These are phyloP conservation scores for Fusarium anguioides DNA, from an alignment of 2,329 filamentous ascomycete species.

Conservation along the genomic window DNA sequence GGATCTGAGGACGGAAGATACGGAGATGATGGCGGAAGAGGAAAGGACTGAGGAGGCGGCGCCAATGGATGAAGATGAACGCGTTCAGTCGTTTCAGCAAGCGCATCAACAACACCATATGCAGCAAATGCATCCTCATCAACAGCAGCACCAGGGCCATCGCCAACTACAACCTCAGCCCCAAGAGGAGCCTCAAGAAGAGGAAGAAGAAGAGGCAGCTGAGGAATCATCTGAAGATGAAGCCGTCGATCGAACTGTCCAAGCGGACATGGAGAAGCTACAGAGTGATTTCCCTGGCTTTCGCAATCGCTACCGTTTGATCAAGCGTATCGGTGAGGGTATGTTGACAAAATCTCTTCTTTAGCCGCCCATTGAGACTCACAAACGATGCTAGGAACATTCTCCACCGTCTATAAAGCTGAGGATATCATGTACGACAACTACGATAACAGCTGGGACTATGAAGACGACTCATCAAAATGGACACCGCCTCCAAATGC, in stretches of 20 bases:
- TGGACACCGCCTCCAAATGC: slow-evolving; percentile 77
- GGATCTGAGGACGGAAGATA: slow-evolving; percentile 62
- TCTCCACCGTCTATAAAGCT: slow-evolving; percentile 98
- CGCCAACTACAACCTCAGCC: slow-evolving; percentile 25
- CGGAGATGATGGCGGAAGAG: slow-evolving; percentile 61
- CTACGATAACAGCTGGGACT: slow-evolving; percentile 89
- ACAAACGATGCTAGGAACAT: slow-evolving; percentile 76
- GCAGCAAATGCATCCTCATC: slow-evolving; percentile 27
- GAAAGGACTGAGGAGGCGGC: slow-evolving; percentile 45
- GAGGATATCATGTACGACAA: slow-evolving; percentile 88
- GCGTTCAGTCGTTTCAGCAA: slow-evolving; percentile 43
- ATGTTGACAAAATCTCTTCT: slow-evolving; percentile 23
- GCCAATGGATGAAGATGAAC: slow-evolving; percentile 38
- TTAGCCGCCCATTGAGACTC: neutral
- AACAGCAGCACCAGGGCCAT: slow-evolving; percentile 26
- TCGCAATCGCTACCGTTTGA: slow-evolving; percentile 83
- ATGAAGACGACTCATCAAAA: slow-evolving; percentile 72
- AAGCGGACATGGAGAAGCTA: slow-evolving; percentile 88
- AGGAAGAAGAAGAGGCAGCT: slow-evolving; percentile 56
- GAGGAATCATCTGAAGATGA: slow-evolving; percentile 68
- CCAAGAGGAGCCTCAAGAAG: slow-evolving; percentile 41
- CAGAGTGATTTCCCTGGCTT: slow-evolving; percentile 86
- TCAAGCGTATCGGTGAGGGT: slow-evolving; percentile 98
- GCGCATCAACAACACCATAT: slow-evolving; percentile 29
- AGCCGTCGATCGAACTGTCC: slow-evolving; percentile 73